Evolutionary conservation across 1,284 basidiomycete species (phyloP), one percentile per base, ranked within the genome.

Genomic region (Caloboletus inedulis): DNA sequence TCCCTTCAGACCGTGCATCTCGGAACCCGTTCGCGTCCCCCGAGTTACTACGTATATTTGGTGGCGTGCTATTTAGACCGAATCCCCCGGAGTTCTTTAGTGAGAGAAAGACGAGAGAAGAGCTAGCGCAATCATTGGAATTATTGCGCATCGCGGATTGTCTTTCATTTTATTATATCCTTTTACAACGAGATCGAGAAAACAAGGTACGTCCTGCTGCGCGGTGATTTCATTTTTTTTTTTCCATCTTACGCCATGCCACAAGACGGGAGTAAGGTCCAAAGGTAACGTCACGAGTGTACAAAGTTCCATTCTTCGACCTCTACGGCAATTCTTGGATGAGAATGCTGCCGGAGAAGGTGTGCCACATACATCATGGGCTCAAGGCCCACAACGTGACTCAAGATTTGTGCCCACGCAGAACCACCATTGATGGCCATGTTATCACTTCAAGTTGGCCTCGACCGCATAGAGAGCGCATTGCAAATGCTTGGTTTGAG

Each of bases 81-180:
- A 69, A 57, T 27, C 67, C 65, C 2, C 53, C 58, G 0, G 60
- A 55, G 13, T 68, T 69, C 21, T 62, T 68, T 10, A 19, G 16
- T 8, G 45, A 50, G 21, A 25, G 21, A 25, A 59, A 47, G 39
- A 60, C 64, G 1, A 59, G 49, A 27, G 62, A 59, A 7, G 69
- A 69, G 9, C 49, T 68, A 3, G 56, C 55, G 12, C 43, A 49
- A 12, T 70, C 69, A 0, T 47, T 68, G 36, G 65, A 70, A 31
- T 36, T 70, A 14, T 27, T 68, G 45, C 69, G 65, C 10, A 57
- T 68, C 21, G 52, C 53, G 2, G 69, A 68, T 21, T 69, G 69
- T 37, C 65, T 68, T 4, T 67, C 69, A 16, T 69, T 68, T 51
- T 68, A 69, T 39, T 68, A 69, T 7, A 57, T 68, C 36, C 56